Evolutionary conservation across 306 rosid genomes (phyloP).

Genomic region (Albizia julibrissin): DNA sequence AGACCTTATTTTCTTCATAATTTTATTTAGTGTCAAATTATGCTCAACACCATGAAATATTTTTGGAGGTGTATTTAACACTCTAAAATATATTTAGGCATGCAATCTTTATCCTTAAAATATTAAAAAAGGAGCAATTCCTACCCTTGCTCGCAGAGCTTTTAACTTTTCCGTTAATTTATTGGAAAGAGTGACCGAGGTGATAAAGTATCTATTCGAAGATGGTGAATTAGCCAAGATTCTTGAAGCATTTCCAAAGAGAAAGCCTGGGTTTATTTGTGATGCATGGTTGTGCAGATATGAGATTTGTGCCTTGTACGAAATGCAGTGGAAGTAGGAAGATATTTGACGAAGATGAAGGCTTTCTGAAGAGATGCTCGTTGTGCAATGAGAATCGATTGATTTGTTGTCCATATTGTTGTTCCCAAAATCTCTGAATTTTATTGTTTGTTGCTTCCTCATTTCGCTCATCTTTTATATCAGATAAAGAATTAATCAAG

Average conservation of each 20-base stretch:
- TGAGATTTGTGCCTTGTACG: constrained; percentile 3
- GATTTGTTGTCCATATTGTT: constrained; percentile 65
- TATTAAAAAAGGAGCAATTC: too few species aligned
- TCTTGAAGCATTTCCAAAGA: constrained; percentile 73
- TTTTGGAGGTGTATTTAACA: too few species aligned
- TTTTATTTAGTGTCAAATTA: too few species aligned
- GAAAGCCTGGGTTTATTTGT: constrained; percentile 7
- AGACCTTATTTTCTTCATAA: too few species aligned
- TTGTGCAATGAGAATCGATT: constrained; percentile 72
- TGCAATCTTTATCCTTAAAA: too few species aligned
- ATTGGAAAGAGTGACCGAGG: constrained; percentile 63
- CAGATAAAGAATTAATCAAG: constrained; percentile 42
- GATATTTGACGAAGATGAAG: constrained; percentile 63
- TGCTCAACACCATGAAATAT: too few species aligned
- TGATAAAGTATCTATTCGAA: constrained; percentile 72
- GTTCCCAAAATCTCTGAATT: constrained; percentile 34
- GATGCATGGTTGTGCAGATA: constrained; percentile 1
- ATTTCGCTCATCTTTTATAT: constrained; percentile 46
- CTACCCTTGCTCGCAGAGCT: too few species aligned
- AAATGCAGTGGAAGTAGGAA: constrained; percentile 52
- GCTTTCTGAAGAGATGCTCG: constrained; percentile 48
- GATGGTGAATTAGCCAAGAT: constrained; percentile 68
- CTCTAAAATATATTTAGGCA: too few species aligned
- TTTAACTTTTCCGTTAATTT: too few species aligned
- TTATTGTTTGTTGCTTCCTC: constrained; percentile 2